Percentiles rank a stretch among this genome's conserved stretches.
Conservation (phyloP, 2,329 filamentous ascomycete genomes). For the Epichloe baconii region DNA sequence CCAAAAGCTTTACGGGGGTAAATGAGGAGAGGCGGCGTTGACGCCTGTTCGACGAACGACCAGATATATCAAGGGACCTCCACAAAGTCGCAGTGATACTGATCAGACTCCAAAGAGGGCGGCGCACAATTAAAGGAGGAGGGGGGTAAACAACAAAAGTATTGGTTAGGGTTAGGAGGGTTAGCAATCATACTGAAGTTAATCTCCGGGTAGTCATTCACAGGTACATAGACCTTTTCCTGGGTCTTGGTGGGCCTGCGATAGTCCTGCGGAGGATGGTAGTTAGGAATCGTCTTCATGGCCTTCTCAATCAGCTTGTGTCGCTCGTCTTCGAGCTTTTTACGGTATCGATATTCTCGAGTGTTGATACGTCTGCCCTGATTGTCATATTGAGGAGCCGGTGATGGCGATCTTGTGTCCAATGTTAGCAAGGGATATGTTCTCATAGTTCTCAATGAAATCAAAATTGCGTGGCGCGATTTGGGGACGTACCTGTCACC, state of each 20-base stretch:
- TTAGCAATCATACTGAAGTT: constrained; percentile 99
- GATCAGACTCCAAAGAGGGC: constrained; percentile 29
- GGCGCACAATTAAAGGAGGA: constrained; percentile 9
- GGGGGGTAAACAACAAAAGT: constrained; percentile 22
- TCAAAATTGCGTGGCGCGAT: neutral
- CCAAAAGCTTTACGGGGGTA: constrained; percentile 15
- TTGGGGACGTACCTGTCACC: constrained; percentile 65
- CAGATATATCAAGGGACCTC: constrained; percentile 20
- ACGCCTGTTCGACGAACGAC: constrained; percentile 18
- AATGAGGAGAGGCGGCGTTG: neutral
- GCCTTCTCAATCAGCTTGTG: constrained; percentile 98
- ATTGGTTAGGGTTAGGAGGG: constrained; percentile 68
- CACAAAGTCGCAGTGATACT: constrained; percentile 22
- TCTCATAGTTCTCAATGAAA: neutral
- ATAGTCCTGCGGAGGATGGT: constrained; percentile 96
- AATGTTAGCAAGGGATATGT: constrained; percentile 1
- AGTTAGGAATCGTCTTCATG: constrained; percentile 99
- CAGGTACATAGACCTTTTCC: constrained; percentile 99
- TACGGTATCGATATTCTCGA: constrained; percentile 94
- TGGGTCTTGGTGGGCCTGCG: constrained; percentile 98
- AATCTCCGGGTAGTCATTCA: constrained; percentile 99
- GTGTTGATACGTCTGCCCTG: constrained; percentile 99
- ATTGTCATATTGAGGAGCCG: constrained; percentile 95
- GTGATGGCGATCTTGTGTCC: constrained; percentile 76
- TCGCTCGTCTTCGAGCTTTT: constrained; percentile 94